phyloP scores from a whole-genome alignment of 768 basidiomycete genomes.

The Russula griseocarnosa region DNA sequence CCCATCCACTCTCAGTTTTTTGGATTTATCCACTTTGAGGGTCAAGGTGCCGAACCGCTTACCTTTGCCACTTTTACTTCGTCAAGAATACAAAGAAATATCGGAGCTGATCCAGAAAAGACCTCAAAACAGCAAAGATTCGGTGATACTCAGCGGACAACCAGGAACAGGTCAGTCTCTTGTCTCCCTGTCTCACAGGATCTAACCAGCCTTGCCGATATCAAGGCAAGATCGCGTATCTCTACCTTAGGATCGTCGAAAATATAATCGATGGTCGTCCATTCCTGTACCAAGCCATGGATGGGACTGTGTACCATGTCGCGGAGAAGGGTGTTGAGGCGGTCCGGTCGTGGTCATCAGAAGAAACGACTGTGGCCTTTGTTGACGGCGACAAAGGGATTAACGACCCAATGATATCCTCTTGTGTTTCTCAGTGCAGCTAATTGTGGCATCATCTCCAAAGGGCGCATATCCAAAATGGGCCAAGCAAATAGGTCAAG shows the following conservation, averaged over 20 bases:
- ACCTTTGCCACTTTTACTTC: neutral
- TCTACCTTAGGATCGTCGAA: neutral
- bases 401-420: neutral
- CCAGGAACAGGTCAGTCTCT: neutral
- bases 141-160: neutral
- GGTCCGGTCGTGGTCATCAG: too few relatives aligned
- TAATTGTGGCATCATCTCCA: neutral
- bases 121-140: neutral
- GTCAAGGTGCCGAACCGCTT: neutral
- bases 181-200: neutral
- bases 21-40: too few relatives aligned
- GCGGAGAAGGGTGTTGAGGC: too few relatives aligned
- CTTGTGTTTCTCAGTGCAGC: neutral
- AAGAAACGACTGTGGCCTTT: neutral
- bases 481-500: neutral
- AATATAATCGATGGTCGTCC: too few relatives aligned
- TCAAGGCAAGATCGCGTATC: neutral
- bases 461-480: neutral
- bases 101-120: neutral
- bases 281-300: too few relatives aligned
- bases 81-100: neutral
- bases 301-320: too few relatives aligned
- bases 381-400: neutral
- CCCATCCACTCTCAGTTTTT: neutral
- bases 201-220: neutral